Evolutionary conservation across 2,329 filamentous ascomycete genomes (phyloP), one percentile per base, ranked within the genome.

Genomic region (Xenosphaeropsis pyriputrescens): DNA sequence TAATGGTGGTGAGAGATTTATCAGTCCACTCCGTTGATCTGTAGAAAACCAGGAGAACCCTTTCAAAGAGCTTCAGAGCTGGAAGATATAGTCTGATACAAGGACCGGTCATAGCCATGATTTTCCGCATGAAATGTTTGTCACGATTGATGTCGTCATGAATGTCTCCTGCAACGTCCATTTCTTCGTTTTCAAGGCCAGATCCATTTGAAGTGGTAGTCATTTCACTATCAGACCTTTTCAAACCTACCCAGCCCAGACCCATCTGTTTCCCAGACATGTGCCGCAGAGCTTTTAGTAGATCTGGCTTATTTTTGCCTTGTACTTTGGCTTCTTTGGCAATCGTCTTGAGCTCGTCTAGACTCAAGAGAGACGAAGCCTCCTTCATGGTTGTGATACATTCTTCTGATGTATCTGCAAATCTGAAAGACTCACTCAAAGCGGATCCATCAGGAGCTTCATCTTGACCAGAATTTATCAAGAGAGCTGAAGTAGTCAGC

Each of bases 21-120:
- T 96, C 89, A 0, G 88, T 93, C 91, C 91, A 98, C 55, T 94
- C 84, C 0, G 85, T 93, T 8, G 88, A 95, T 41, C 89, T 72
- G 57, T 96, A 96, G 56, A 95, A 98, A 18, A 98, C 86, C 2
- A 98, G 63, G 59, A 96, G 91, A 1, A 96, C 86, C 18, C 91
- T 75, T 56, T 95, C 86, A 50, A 98, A 98, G 0, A 98, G 69
- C 50, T 78, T 85, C 44, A 86, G 71, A 1, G 79, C 70, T 0
- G 72, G 60, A 1, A 79, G 60, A 1, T 85, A 85, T 11, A 98
- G 70, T 29, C 89, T 71, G 43, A 96, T 79, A 46, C 88, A 94
- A 12, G 85, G 75, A 0, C 91, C 91, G 0, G 83, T 82, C 40
- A 78, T 76, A 19, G 69, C 67, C 47, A 88, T 59, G 32, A 94